A percentile compares a stretch with the other conserved stretches of the same genome.
Conservation (phyloP, 257 asterid genomes). For the Capsicum baccatum region DNA sequence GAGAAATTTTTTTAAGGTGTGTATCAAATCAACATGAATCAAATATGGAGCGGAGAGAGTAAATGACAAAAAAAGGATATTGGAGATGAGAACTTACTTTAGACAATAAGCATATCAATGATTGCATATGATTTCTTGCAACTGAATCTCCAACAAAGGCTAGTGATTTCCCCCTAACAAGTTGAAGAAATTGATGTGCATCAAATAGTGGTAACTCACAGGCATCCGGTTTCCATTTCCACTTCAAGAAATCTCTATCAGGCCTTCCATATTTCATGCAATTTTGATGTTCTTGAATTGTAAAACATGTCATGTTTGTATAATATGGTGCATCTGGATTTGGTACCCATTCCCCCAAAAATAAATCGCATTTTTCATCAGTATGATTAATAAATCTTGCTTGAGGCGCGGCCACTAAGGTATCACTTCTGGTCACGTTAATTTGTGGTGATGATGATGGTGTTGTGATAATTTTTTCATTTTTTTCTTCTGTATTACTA, state of each 20-base stretch:
- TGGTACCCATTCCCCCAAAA: conserved; percentile 79
- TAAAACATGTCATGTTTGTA: conserved; percentile 67
- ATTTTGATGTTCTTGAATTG: conserved; percentile 79
- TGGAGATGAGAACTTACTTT: conserved; percentile 40
- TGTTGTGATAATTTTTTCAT: neutral
- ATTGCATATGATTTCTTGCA: conserved; percentile 82
- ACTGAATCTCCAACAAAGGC: conserved; percentile 81
- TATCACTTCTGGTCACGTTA: neutral
- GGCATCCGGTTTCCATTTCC: conserved; percentile 78
- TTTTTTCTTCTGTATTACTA: neutral
- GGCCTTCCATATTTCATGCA: conserved; percentile 78
- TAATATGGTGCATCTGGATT: conserved; percentile 69
- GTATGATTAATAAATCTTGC: conserved; percentile 18
- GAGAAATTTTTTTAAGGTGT: too few relatives aligned
- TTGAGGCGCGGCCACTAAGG: neutral
- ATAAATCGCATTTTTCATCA: conserved; percentile 56
- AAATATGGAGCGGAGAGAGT: too few relatives aligned
- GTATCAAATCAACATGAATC: too few relatives aligned
- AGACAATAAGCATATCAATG: conserved; percentile 78
- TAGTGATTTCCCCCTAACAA: conserved; percentile 60
- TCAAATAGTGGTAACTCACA: conserved; percentile 67
- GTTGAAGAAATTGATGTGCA: conserved; percentile 48
- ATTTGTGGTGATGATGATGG: neutral
- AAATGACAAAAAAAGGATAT: neutral
- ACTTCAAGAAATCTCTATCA: conserved; percentile 55